Base-by-base conservation (phyloP, 2,329 filamentous ascomycete species). In the Ophiosphaerella narmari region DNA sequence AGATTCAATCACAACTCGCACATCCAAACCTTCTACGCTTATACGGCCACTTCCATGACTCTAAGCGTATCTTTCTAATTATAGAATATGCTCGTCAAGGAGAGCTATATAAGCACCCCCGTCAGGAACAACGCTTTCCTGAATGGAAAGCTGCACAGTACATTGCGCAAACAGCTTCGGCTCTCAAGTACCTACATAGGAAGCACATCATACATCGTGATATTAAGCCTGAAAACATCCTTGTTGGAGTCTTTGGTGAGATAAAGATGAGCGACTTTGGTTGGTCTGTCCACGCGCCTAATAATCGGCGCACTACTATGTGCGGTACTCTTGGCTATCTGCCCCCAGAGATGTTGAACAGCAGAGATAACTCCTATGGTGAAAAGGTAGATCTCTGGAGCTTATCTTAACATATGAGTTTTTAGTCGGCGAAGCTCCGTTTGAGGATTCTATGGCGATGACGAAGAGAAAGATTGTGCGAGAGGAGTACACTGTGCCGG, bases 201-300 rank as follows among this genome's bases (percentile, higher is more conserved):
- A 97, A 97, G 79, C 91, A 97, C 73, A 90, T 97, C 63, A 97
- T 97, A 78, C 93, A 97, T 75, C 85, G 92, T 50, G 92, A 97
- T 66, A 97, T 97, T 78, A 97, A 97, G 79, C 92, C 92, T 2
- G 92, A 97, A 76, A 97, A 97, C 67, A 97, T 97, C 58, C 82
- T 97, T 18, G 88, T 97, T 31, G 93, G 93, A 12, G 91, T 97
- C 52, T 93, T 97, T 70, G 94, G 92, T 60, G 94, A 99, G 79
- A 92, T 99, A 78, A 99, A 99, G 76, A 92, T 99, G 67, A 95
- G 91, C 4, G 94, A 99, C 74, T 99, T 97, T 68, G 93, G 94
- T 42, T 99, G 94, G 94, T 95, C 90, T 71, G 94, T 97, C 4
- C 94, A 99, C 74, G 94, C 94, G 5, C 94, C 94, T 23, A 97